Evolutionary conservation across 106 monocot species (phyloP), one percentile per base, ranked within the genome.

Genomic region (Vanilla planifolia): DNA sequence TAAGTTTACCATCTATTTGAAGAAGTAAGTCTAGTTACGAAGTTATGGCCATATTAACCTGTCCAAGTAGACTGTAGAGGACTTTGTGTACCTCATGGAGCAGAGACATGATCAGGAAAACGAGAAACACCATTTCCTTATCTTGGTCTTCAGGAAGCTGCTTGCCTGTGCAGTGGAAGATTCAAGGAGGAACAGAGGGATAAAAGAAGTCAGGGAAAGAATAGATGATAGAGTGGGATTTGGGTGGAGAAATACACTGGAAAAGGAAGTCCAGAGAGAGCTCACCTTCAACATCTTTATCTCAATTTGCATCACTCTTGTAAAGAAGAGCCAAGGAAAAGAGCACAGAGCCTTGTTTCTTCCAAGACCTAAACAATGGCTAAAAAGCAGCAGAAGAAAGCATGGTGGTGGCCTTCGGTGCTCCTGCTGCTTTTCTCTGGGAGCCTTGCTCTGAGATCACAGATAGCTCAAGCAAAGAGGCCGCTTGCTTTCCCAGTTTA

Each of bases 391-490:
- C 30, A 62, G 43, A 68, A 33, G 15, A 22, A 23, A 19, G 15
- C 26, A 50, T 47, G 29, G n/a, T 25, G 42, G 26, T 42, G 60
- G 60, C 26, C 23, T 28, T 43, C 27, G 19, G 4, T 61, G 9
- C 45, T 64, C 35, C 11, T 76, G 63, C n/a, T 75, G 51, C 16
- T 65, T 13, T 44, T 75, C 17, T 59, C 24, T 16, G 50, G 45
- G 42, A 44, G 51, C 51, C 27, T 75, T 15, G 21, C n/a, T 61
- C 42, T 69, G 9, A 39, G 48, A 2, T 22, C 2, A 6, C 23
- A 50, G 22, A 46, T 56, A 16, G 64, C 47, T 19, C 63, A 48
- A 41, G 69, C 75, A 14, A 64, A 69, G 24, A 76, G 75, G 30
- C 43, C 65, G 11, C 34, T 71, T 11, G 1, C 28, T n/a, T 21